Evolutionary conservation across 768 basidiomycete species (phyloP), one percentile per base, ranked within the genome.

Genomic region (Filobasidium wieringae): DNA sequence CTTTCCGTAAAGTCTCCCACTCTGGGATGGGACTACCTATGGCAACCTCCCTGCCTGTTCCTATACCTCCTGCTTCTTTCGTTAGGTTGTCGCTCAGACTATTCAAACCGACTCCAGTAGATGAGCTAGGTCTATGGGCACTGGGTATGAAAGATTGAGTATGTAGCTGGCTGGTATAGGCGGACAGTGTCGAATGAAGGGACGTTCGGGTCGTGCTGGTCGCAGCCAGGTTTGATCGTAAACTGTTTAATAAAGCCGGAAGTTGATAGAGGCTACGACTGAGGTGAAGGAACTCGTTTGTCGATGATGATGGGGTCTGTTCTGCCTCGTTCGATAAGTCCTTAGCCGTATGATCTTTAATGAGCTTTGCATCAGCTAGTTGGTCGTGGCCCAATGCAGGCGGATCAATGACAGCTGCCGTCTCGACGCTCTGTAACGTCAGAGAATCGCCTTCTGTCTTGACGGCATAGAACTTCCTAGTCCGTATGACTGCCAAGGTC

Each of bases 131-230:
- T 37, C 36, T 36, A 33, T 34, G 56, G 47, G 27, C 26, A 43
- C 32, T 57, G 34, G 49, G 14, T 27, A 47, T 45, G 41, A 63
- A 64, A 7, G 61, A 40, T 31, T 69, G 55, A 0, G 64, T 56
- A 53, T 73, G 70, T 2, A 73, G 58, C 5, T 60, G 50, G 11
- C 66, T 64, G 4, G 70, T 71, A 57, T 68, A 73, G 0, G 64
- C 58, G 32, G 66, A 61, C 4, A 71, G 53, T 0, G 72, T 69
- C 1, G 70, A 66, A 17, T 69, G 58, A 26, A 73, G 57, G n/a
- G 70, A 71, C n/a, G 64, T 68, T 1, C 72, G 61, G 8, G 72
- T 73, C 17, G 70, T 73, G n/a, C 63, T 62, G 0, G 68, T 73
- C 9, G 64, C 58, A 3, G 61, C 49, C 22, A 71, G 52, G 1